Conservation (phyloP, 345 rosid genomes). For the Salix arbutifolia region DNA sequence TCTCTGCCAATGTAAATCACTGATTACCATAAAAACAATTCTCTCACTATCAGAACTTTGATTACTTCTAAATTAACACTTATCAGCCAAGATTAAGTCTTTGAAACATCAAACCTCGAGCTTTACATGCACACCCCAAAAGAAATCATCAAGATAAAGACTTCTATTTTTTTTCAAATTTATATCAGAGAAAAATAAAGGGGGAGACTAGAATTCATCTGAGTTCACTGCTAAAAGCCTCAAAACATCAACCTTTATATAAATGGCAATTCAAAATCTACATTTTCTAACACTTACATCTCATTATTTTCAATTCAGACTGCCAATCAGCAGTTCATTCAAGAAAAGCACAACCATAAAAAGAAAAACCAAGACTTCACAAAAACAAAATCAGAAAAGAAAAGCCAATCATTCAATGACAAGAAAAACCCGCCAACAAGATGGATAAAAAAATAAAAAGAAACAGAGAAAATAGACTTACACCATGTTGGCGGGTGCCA, state of each 20-base stretch:
- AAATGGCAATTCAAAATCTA: neutral
- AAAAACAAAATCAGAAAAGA: neutral
- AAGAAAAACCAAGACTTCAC: neutral
- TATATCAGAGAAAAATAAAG: neutral
- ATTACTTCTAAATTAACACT: neutral
- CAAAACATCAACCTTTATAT: neutral
- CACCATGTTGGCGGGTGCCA: constrained; percentile 82
- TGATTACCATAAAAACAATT: neutral
- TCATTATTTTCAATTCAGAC: neutral
- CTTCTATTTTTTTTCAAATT: neutral
- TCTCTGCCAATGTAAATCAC: neutral
- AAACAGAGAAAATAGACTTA: constrained; percentile 19
- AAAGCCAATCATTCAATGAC: neutral
- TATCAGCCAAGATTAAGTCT: neutral
- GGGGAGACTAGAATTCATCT: neutral
- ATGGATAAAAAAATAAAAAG: neutral
- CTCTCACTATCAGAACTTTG: neutral
- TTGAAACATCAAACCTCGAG: neutral
- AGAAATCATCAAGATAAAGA: neutral
- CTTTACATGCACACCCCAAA: neutral
- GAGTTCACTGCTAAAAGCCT: neutral
- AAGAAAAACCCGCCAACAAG: neutral
- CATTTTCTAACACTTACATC: neutral
- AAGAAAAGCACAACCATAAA: neutral
- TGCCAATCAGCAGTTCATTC: neutral